Conservation (phyloP, 73 alveolate species). For the Tetrahymena elliotti region DNA sequence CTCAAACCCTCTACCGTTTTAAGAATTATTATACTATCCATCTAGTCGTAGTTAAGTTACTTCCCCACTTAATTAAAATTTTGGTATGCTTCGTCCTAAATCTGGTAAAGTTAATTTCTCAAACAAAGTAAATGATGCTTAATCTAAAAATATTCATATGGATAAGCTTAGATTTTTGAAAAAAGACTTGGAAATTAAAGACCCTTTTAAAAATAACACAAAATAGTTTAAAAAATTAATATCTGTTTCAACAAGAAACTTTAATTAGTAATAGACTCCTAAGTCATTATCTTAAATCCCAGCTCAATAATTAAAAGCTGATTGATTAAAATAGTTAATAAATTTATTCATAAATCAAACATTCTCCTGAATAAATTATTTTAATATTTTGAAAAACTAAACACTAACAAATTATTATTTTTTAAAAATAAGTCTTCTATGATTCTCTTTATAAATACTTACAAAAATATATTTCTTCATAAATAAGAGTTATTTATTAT, state of each 20-base stretch:
- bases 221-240: not conserved
- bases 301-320: not conserved
- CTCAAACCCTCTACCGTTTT: not conserved
- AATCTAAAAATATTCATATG: not conserved
- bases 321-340: not conserved
- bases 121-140: not conserved
- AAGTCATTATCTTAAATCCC: not conserved
- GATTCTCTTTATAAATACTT: too few species aligned
- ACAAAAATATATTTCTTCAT: too few species aligned
- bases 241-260: not conserved
- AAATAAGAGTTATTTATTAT: too few species aligned
- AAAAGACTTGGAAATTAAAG: not conserved
- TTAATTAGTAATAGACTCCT: not conserved
- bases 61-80: not conserved
- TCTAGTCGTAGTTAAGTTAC: not conserved
- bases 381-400: too few species aligned
- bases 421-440: too few species aligned
- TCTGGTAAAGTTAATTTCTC: not conserved
- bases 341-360: too few species aligned
- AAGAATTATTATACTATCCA: not conserved
- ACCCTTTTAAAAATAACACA: not conserved
- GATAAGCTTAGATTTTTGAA: not conserved
- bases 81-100: not conserved
- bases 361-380: too few species aligned
- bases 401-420: too few species aligned